Base-by-base conservation (phyloP, 1,284 basidiomycete genomes). In the Ustilago loliicola region DNA sequence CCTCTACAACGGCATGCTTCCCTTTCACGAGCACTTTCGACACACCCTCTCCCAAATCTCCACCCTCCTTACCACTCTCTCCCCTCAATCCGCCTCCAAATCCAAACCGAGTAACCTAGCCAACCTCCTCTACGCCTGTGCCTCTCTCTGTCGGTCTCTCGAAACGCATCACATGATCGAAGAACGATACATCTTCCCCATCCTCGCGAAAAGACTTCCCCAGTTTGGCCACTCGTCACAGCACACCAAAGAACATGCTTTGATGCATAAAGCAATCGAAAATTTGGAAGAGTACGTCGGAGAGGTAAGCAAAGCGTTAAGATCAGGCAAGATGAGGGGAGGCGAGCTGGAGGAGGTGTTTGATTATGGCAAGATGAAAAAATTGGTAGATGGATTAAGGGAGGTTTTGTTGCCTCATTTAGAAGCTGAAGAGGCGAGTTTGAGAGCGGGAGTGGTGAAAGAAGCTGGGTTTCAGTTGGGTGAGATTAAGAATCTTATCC, bases 101-200 rank as follows among this genome's bases (percentile, higher is more conserved):
- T 51, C 23, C 58, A 68, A 73, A 32, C 11, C 53, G 23, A 36
- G 59, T 21, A 59, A 61, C 23, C 60, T 77, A 9, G 55, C 65
- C 21, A 51, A 62, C 17, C 38, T 81, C 1, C 66, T 82, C 27
- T 64, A 66, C 40, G 47, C 61, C 53, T 61, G 54, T 21, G 34
- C 62, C 6, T 23, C 48, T 1, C 64, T 82, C 19, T 65, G 67
- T 32, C 55, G 51, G 32, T 59, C 67, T 32, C 72, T 84, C 47
- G 81, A 83, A 25, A 73, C 61, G 53, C 83, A 85, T 52, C 83
- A 85, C 52, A 58, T 30, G 4, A 85, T 85, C 57, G 83, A 85
- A 58, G 83, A 85, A 29, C 60, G 66, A 3, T 69, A 74, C 64
- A 77, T 85, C 61, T 85, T 85, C 64, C 83, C 83, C 9, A 61